Conservation (phyloP, 768 basidiomycete genomes). For the Boletellus ananiceps region DNA sequence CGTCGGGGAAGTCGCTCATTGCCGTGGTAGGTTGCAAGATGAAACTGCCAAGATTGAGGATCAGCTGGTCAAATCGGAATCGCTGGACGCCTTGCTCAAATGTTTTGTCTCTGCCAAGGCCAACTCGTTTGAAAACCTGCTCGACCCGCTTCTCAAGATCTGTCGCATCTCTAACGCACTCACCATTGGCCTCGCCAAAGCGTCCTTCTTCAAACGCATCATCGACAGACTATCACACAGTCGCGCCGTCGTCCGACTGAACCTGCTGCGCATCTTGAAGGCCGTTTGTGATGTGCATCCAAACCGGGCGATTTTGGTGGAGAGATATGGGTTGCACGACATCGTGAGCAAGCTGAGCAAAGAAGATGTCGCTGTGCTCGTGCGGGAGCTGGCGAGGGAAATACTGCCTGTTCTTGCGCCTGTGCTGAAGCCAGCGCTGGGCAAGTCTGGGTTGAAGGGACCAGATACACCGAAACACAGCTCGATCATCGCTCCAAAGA, state of each 20-base stretch:
- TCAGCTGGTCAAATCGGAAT: constrained; percentile 61
- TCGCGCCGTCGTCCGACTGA: constrained; percentile 85
- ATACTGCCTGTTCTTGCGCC: constrained; percentile 76
- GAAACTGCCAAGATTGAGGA: constrained; percentile 94
- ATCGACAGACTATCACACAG: constrained; percentile 72
- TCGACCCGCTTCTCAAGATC: constrained; percentile 91
- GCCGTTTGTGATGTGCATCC: constrained; percentile 89
- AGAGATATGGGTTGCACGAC: constrained; percentile 74
- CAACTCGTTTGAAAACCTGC: constrained; percentile 86
- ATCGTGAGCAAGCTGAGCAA: constrained; percentile 78
- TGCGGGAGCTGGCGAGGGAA: constrained; percentile 83
- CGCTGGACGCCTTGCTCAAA: constrained; percentile 64
- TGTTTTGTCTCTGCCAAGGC: constrained; percentile 85
- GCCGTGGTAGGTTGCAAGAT: constrained; percentile 76
- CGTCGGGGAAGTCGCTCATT: constrained; percentile 1
- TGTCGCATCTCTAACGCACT: constrained; percentile 72
- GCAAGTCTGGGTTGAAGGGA: constrained; percentile 30
- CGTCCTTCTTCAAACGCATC: constrained; percentile 83
- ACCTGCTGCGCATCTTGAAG: constrained; percentile 79
- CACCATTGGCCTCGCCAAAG: constrained; percentile 71
- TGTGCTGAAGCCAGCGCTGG: constrained; percentile 52
- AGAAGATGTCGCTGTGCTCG: constrained; percentile 87
- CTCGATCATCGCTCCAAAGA: constrained; percentile 55
- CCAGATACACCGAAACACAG: constrained; percentile 36
- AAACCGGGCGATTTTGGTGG: constrained; percentile 76